Base-by-base conservation (phyloP, 257 asterid genomes). In the Solanum bulbocastanum region DNA sequence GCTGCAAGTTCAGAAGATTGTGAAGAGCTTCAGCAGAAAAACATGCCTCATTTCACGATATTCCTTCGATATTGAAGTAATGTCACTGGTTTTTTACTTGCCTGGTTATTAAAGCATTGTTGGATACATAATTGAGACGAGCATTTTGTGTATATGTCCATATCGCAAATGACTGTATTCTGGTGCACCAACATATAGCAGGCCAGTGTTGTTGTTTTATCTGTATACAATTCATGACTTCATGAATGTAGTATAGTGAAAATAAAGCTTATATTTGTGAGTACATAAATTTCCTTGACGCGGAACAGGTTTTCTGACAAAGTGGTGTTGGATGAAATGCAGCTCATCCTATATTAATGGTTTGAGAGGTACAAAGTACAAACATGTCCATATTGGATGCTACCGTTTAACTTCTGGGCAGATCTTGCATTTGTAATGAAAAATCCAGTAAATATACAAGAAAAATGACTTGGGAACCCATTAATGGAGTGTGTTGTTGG, bases 271-370 rank as follows among this genome's bases (percentile, higher is more conserved):
- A 46, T 81, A 30, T 2, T 82, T 10, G 86, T 2, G 22, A 16
- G 69, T 30, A 49, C 36, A 30, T 82, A 49, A 30, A 49, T 18
- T 30, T 79, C 14, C 8, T 20, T 10, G 25, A 1, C 32, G 20
- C 94, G 1, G 87, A 86, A 62, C 92, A 87, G 84, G 71, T 96
- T 23, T 89, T 88, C 69, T 95, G 98, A 98, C 92, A 92, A 90
- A 10, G 96, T 95, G 32, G 97, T 90, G 37, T 91, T 96, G 90
- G 44, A 91, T 27, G 99, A 98, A 98, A 95, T 81, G 98, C 97
- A n/a, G 98, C 96, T 87, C 99, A 96, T 66, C 98, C 99, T 14
- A 93, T 44, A 98, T 95, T 36, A 97, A 94, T 76, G 98, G 98
- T 75, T 79, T 89, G 89, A 94, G 98, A 89, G 95, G 98, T 96